Evolutionary conservation across 2,329 filamentous ascomycete species (phyloP).

Genomic region (Xylaria sp.): DNA sequence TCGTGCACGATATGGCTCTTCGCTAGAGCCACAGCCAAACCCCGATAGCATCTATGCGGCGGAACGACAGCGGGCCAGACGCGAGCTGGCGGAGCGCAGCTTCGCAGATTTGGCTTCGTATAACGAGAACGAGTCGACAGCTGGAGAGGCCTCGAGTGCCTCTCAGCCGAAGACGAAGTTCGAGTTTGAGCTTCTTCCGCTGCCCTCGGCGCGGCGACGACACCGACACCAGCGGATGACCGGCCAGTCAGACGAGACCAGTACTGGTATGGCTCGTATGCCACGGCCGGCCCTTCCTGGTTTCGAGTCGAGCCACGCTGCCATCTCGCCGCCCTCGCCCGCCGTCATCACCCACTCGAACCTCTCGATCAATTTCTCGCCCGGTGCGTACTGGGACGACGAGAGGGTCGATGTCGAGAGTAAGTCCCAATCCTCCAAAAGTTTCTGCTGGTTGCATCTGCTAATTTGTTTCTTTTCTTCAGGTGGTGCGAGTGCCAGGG

Average conservation of each 20-base stretch:
- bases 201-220: constrained; percentile 23
- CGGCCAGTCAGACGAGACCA: constrained; percentile 26
- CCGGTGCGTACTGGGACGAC: neutral
- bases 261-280: constrained; percentile 13
- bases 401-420: neutral
- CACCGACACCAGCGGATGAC: constrained; percentile 26
- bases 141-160: no score
- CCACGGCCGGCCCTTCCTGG: constrained; percentile 12
- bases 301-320: neutral
- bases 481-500: no score
- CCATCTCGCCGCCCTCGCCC: constrained; percentile 9
- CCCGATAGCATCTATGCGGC: constrained; percentile 1
- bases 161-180: constrained; percentile 18
- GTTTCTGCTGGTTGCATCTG: no score
- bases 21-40: no score
- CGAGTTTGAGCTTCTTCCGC: constrained; percentile 27
- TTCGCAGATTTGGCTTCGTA: constrained; percentile 12
- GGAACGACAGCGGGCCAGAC: neutral
- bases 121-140: constrained; percentile 1
- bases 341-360: constrained; percentile 9
- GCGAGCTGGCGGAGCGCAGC: constrained; percentile 3
- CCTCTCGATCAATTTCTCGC: constrained; percentile 12
- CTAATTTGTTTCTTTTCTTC: no score
- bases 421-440: neutral
- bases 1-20: no score